A percentile compares a stretch with the other conserved stretches of the same genome.
phyloP scores from a whole-genome alignment of 164 flowering plant genomes.

The Sextonia rubra region DNA sequence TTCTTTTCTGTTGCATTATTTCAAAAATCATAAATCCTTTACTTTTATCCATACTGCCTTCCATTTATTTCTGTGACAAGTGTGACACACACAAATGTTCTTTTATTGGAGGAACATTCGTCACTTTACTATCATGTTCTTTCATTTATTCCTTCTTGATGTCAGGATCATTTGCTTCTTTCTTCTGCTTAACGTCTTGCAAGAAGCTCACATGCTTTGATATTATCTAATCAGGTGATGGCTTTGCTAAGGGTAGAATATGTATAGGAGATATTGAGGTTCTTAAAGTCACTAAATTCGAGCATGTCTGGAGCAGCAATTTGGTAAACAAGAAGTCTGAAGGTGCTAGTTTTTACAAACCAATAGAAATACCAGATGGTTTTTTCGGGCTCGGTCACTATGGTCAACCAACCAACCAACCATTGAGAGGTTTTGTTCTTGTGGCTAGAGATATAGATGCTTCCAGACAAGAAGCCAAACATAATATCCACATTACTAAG shows the following conservation, averaged over 20 bases:
- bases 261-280: conserved; percentile 76
- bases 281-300: conserved; percentile 47
- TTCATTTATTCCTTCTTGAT: neutral
- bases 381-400: conserved; percentile 71
- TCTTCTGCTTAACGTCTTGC: neutral
- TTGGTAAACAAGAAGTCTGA: conserved; percentile 28
- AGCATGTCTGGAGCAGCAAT: conserved; percentile 55
- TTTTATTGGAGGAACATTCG: neutral
- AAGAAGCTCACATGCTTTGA: neutral
- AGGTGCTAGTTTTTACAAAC: conserved; percentile 64
- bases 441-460: conserved; percentile 45
- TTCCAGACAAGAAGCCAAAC: conserved; percentile 6
- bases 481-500: neutral
- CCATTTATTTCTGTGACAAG: neutral
- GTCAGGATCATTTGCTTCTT: neutral
- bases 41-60: neutral
- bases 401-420: conserved; percentile 55
- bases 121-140: neutral
- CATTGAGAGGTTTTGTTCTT: conserved; percentile 62
- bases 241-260: conserved; percentile 67
- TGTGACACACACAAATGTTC: neutral
- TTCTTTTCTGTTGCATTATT: neutral
- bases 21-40: neutral
- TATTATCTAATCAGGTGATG: conserved; percentile 47
- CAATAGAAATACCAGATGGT: conserved; percentile 60